Base-by-base conservation (phyloP, 2,329 filamentous ascomycete genomes). In the Cladosporium sp. region DNA sequence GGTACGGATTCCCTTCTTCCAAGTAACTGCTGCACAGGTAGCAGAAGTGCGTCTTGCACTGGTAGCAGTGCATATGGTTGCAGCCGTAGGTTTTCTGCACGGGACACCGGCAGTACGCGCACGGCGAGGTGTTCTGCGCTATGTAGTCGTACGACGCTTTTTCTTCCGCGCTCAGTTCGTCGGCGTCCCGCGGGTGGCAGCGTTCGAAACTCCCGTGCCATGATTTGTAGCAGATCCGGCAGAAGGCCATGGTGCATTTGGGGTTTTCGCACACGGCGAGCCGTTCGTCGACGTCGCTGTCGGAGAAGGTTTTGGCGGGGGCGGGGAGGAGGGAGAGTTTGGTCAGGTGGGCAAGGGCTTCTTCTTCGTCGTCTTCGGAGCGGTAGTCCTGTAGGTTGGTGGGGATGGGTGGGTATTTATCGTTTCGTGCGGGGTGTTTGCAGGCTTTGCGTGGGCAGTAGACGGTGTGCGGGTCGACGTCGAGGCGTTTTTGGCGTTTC, bases 401-500 rank as follows among this genome's bases (percentile, higher is more conserved):
- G 3, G 66, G 67, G 24, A 75, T 70, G 47, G 74, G 72, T 4
- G 73, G 73, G 45, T 76, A 75, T 54, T 73, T 76, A 2, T 61
- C 56, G 7, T 82, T 83, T 3, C 72, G 81, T 20, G 91, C 91
- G 2, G 91, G 88, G 5, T 89, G 91, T 68, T 93, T 88, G 66
- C 93, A 99, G 89, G 91, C 96, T 50, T 84, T 78, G 7, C 93
- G 82, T 0, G 93, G 93, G 63, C 93, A 99, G 67, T 95, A 97
- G 29, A 96, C 80, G 0, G 91, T 96, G 52, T 84, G 86, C 63
- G 91, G 95, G 69, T 97, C 91, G 0, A 89, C 85, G 68, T 97
- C 93, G 2, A 97, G 80, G 66, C 89, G 87, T 57, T 87, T 88
- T 73, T 97, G 97, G 63, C 95, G 88, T 71, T 93, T 96, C 54